phyloP scores from a whole-genome alignment of 2,329 filamentous ascomycete species.

The Xylaria sp. region DNA sequence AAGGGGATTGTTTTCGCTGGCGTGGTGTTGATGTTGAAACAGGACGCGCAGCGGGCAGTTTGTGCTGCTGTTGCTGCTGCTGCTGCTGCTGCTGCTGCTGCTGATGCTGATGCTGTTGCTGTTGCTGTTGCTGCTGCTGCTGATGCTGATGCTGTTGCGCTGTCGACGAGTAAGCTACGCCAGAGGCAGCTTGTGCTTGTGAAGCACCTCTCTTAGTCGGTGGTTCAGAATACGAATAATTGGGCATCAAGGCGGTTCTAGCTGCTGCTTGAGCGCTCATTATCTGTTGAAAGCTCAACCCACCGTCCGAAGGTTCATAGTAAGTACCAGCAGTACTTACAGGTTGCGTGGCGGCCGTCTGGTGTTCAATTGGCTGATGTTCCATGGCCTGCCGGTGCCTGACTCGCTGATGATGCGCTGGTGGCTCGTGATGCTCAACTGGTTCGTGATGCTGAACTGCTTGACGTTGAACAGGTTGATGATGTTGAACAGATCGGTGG shows the following conservation, averaged over 20 bases:
- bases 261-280: slow-evolving; percentile 11
- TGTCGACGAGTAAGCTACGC: slow-evolving; percentile 14
- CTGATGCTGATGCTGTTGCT: slow-evolving; percentile 4
- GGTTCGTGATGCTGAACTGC: neutral
- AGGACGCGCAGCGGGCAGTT: slow-evolving; percentile 12
- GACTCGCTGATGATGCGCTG: neutral
- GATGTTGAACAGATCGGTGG: no score
- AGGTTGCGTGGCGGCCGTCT: slow-evolving; percentile 14
- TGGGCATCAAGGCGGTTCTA: slow-evolving; percentile 7
- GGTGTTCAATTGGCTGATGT: slow-evolving; percentile 21
- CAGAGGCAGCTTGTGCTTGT: slow-evolving; percentile 19
- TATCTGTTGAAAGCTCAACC: slow-evolving; percentile 19
- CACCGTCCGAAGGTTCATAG: slow-evolving; percentile 19
- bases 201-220: slow-evolving; percentile 16
- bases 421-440: neutral
- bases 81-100: neutral
- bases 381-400: neutral
- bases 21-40: slow-evolving; percentile 1
- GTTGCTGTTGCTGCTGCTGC: neutral
- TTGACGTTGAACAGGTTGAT: no score
- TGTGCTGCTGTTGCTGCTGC: slow-evolving; percentile 13
- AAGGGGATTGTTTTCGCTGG: slow-evolving; percentile 15
- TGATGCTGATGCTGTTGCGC: slow-evolving; percentile 13
- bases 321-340: slow-evolving; percentile 18
- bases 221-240: slow-evolving; percentile 17